A percentile compares a stretch with the other conserved stretches of the same genome.
phyloP scores from a whole-genome alignment of 139 green algal species.

The Chlorella vulgaris region DNA sequence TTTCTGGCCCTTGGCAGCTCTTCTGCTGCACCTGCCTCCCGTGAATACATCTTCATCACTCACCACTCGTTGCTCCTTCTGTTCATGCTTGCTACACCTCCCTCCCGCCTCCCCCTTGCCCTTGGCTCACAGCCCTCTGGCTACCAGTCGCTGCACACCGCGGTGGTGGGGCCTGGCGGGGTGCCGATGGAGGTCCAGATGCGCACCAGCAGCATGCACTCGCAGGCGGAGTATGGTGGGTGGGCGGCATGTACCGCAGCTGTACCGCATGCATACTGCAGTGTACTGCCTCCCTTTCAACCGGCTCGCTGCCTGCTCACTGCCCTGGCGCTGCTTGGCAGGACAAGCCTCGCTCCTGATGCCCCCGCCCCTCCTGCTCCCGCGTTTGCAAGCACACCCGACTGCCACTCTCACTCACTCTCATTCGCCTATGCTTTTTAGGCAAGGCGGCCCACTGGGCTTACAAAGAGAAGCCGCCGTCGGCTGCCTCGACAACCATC shows the following conservation, averaged over 20 bases:
- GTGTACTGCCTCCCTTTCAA: no score
- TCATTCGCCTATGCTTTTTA: neutral
- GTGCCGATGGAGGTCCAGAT: conserved; percentile 83
- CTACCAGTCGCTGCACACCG: conserved; percentile 90
- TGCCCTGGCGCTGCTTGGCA: no score
- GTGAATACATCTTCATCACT: neutral
- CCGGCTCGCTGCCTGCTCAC: no score
- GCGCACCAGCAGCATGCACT: conserved; percentile 74
- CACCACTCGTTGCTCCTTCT: neutral
- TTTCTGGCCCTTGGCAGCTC: no score
- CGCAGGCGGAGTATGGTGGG: conserved; percentile 81
- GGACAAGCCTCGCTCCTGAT: no score
- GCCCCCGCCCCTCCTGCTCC: neutral
- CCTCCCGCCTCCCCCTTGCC: neutral
- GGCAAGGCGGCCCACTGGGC: conserved; percentile 81
- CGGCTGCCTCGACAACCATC: neutral
- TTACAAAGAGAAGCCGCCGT: conserved; percentile 76
- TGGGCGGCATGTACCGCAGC: neutral
- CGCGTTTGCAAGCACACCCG: neutral
- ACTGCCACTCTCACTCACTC: neutral
- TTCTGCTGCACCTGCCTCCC: no score
- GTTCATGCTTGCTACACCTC: neutral
- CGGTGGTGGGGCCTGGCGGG: conserved; percentile 70
- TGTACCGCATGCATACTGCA: neutral
- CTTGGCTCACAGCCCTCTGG: conserved; percentile 47